Evolutionary conservation across 2,329 filamentous ascomycete genomes (phyloP).

Genomic region (Apiospora malaysiana): DNA sequence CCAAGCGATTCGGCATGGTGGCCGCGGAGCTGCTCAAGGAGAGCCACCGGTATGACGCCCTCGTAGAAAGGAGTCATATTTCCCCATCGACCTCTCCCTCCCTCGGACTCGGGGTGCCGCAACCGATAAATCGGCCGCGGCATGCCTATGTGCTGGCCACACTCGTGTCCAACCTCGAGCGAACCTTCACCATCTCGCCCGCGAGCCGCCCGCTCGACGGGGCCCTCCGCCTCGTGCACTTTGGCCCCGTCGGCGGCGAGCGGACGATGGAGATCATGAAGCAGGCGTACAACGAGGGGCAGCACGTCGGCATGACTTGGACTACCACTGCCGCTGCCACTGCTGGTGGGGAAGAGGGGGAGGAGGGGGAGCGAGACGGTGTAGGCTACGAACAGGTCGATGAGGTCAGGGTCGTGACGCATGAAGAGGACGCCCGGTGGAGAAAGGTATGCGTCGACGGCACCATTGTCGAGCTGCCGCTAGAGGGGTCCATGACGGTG

Average conservation of each 20-base stretch:
- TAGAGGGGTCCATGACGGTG: slow-evolving; percentile 74
- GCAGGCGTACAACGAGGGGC: slow-evolving; percentile 62
- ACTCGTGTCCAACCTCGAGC: slow-evolving; percentile 81
- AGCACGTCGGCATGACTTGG: slow-evolving; percentile 59
- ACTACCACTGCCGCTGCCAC: slow-evolving; percentile 23
- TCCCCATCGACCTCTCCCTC: slow-evolving; percentile 22
- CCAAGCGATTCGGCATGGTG: slow-evolving; percentile 82
- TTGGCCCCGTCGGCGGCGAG: slow-evolving; percentile 69
- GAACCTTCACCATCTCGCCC: slow-evolving; percentile 82
- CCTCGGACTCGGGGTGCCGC: background rate
- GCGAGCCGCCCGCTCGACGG: slow-evolving; percentile 72
- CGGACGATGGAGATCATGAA: slow-evolving; percentile 80
- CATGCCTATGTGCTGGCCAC: slow-evolving; percentile 82
- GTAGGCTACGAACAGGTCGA: slow-evolving; percentile 77
- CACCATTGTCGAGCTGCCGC: slow-evolving; percentile 77
- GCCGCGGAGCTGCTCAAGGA: slow-evolving; percentile 73
- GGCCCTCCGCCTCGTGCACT: slow-evolving; percentile 73
- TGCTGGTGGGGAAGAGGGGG: background rate
- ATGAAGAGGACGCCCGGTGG: slow-evolving; percentile 76
- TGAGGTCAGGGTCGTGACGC: slow-evolving; percentile 68
- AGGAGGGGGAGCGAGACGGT: slow-evolving; percentile 43
- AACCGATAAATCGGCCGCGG: slow-evolving; percentile 45
- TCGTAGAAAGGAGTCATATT: slow-evolving; percentile 38
- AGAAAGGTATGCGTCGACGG: slow-evolving; percentile 91
- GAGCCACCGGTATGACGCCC: slow-evolving; percentile 56